Percentiles rank a stretch among this genome's conserved stretches.
These are phyloP conservation scores for Thuidium tamariscinum DNA, from an alignment of 225 moss, liverwort and hornwort species.

Conservation along the genomic window DNA sequence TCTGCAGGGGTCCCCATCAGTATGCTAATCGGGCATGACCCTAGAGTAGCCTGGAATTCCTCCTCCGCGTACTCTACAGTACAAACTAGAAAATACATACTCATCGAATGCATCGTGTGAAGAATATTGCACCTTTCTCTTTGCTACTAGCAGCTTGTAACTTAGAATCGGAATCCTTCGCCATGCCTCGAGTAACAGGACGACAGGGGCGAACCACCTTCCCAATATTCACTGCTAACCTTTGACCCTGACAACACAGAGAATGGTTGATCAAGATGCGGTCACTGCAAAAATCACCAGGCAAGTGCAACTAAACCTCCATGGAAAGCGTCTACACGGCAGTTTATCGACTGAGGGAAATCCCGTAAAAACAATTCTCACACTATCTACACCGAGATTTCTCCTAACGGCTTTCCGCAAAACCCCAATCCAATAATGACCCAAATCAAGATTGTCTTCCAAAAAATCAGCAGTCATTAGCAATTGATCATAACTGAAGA, in stretches of 20 bases:
- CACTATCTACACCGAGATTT: neutral
- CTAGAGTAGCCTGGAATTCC: neutral
- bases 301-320: neutral
- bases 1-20: neutral
- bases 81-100: neutral
- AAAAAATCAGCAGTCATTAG: neutral
- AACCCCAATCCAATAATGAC: neutral
- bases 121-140: constrained; percentile 18
- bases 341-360: neutral
- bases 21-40: neutral
- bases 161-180: constrained; percentile 14
- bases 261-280: neutral
- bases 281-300: neutral
- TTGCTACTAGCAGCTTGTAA: neutral
- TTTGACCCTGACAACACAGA: constrained; percentile 5
- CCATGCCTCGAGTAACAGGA: constrained; percentile 17
- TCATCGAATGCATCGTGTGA: neutral
- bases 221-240: neutral
- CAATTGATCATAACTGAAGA: neutral
- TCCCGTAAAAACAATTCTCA: neutral
- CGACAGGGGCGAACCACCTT: neutral
- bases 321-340: neutral
- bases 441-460: neutral
- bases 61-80: neutral
- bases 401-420: neutral